Percentiles rank a stretch among this genome's conserved stretches.
Conservation (phyloP, 306 rosid species). For the Erythrophleum fordii region DNA sequence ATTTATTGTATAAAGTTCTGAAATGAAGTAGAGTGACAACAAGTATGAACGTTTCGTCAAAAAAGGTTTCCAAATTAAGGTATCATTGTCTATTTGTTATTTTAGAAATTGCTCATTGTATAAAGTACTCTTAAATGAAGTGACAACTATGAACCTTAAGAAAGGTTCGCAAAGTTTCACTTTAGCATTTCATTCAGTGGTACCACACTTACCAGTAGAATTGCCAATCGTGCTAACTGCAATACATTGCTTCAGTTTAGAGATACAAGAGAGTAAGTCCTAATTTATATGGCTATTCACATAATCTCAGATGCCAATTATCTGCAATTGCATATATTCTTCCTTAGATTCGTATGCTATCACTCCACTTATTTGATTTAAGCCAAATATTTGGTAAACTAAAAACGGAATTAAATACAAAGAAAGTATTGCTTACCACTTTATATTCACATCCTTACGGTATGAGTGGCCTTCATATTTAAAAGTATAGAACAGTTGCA, state of each 20-base stretch:
- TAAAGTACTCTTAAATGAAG: not conserved
- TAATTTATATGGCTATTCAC: not conserved
- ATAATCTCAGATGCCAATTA: not conserved
- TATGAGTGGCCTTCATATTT: no score
- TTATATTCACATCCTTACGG: no score
- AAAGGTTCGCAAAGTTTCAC: not conserved
- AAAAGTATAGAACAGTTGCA: no score
- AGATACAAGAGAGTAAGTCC: not conserved
- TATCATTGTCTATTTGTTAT: slow-evolving; percentile 17
- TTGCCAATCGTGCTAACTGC: not conserved
- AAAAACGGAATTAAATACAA: not conserved
- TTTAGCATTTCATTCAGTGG: not conserved
- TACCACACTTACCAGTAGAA: slow-evolving; percentile 1
- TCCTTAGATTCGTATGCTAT: not conserved
- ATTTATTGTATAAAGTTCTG: not conserved
- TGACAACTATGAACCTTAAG: not conserved
- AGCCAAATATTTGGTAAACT: not conserved
- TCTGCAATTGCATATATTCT: not conserved
- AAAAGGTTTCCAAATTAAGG: slow-evolving; percentile 52
- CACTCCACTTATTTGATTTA: not conserved
- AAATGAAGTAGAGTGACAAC: not conserved
- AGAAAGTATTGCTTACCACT: not conserved
- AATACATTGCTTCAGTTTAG: not conserved
- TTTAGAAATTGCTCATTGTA: slow-evolving; percentile 14
- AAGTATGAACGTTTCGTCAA: not conserved